Base-by-base conservation (phyloP, 371 early-diverging fungal species). In the Parasitella parasitica region DNA sequence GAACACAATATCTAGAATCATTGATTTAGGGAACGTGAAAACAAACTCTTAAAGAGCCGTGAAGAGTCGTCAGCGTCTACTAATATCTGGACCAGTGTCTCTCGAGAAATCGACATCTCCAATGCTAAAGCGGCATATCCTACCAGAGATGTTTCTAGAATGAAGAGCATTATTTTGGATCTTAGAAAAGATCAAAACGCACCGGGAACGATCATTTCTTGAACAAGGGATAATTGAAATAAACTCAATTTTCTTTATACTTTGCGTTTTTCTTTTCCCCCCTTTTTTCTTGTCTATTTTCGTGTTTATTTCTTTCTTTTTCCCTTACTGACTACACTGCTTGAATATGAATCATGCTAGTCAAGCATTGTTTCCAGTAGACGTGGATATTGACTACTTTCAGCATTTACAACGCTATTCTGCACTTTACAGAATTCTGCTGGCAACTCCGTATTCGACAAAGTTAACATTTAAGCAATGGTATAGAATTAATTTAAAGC, bases 161-260 rank as follows among this genome's bases (percentile, higher is more conserved):
- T 96, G 86, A 91, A 91, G 70, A 87, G 91, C 54, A 73, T 96
- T 52, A 78, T 96, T 70, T 67, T 88, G 52, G 89, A 90, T 35
- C 76, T 95, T 49, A 85, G 86, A 78, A 86, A 89, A 60, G 94
- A 94, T 71, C 69, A 81, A 46, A 86, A 86, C 8, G 95, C 96
- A 0, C 94, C 96, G 15, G 93, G 92, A 34, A 76, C 70, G 24
- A 75, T 82, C 62, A 71, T 77, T 54, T 37, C 36, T 54, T 35
- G 24, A 54, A 22, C 36, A 22, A 3, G n/a, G 12, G 20, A 46
- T 34, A 38, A 39, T 0, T 3, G 43, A 43, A 43, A 43, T 43
- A 43, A 43, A 43, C 43, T 43, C 46, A 57, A 57, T 34, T 32
- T 39, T 43, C 30, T 13, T 32, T 57, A n/a, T n/a, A n/a, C 34